A percentile compares a stretch with the other conserved stretches of the same genome.
Conservation (phyloP, 2,329 filamentous ascomycete genomes). For the Colletotrichum sp. region DNA sequence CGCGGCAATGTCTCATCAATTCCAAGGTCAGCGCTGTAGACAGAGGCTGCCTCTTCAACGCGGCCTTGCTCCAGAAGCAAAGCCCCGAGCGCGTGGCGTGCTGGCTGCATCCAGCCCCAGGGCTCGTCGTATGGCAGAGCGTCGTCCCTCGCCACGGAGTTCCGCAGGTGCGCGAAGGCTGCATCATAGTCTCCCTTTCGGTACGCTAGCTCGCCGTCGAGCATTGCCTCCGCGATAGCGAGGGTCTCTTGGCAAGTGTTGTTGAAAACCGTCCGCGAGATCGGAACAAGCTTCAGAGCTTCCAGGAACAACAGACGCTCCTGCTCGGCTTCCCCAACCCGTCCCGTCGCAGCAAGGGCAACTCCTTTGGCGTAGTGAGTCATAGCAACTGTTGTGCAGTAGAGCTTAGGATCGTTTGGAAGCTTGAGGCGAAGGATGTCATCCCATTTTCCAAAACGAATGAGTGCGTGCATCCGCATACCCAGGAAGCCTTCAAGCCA, state of each 20-base stretch:
- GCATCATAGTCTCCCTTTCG: conserved; percentile 60
- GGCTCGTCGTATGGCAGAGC: conserved; percentile 74
- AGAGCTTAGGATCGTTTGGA: conserved; percentile 64
- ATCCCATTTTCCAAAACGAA: conserved; percentile 77
- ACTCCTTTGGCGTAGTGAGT: conserved; percentile 72
- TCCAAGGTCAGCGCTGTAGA: conserved; percentile 68
- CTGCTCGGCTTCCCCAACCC: conserved; percentile 57
- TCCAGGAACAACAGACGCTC: conserved; percentile 56
- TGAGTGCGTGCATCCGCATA: conserved; percentile 71
- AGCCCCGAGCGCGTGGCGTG: conserved; percentile 73
- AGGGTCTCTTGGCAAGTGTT: conserved; percentile 71
- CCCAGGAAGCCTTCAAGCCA: conserved; percentile 77
- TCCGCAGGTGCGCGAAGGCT: conserved; percentile 65
- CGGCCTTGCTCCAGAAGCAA: conserved; percentile 70
- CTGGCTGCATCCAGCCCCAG: conserved; percentile 82
- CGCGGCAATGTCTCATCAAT: conserved; percentile 65
- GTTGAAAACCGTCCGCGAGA: conserved; percentile 70
- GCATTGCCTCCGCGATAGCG: conserved; percentile 67
- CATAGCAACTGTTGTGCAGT: conserved; percentile 74
- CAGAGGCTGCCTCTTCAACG: conserved; percentile 58
- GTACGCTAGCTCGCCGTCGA: conserved; percentile 78
- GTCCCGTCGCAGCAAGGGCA: conserved; percentile 65
- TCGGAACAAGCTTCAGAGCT: conserved; percentile 57
- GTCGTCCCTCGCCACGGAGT: conserved; percentile 66
- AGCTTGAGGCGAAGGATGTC: conserved; percentile 64